Base-by-base conservation (phyloP, 148 eudicot species). In the Suaeda aralocaspica region DNA sequence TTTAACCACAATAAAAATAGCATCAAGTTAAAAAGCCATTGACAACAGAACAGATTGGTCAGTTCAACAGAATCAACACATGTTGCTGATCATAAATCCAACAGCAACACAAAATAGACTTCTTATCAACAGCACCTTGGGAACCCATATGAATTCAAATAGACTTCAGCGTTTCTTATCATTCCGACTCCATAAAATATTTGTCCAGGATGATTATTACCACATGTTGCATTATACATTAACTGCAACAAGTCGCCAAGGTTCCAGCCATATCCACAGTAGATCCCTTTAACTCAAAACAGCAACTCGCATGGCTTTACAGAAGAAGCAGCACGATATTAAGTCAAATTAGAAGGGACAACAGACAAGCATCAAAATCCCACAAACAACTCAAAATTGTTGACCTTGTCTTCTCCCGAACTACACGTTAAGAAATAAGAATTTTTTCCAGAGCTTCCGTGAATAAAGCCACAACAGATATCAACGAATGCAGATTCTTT, bases 11-110 rank as follows among this genome's bases (percentile, higher is more conserved):
- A 16, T 36, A 14, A n/a, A 18, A 11, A 45, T 9, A 46, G 21
- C 56, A 73, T 19, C 15, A n/a, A n/a, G n/a, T 51, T 62, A 41
- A n/a, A 2, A 44, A 57, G 10, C 72, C 59, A 45, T 33, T 67
- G 28, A 48, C 15, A 41, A 67, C 50, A 52, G 29, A 25, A 34
- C 51, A 14, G 50, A 42, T 24, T 30, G 6, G 19, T 57, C 52
- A 31, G 24, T 21, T 41, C 28, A n/a, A n/a, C n/a, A n/a, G n/a
- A n/a, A n/a, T 8, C 55, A 42, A 64, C 4, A 41, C 8, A 8
- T 15, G 34, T 25, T 29, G 63, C 64, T 1, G 57, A 21, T 33
- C 44, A 25, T 14, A 72, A 4, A 71, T 28, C 26, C 21, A 24
- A 3, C 6, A 18, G 62, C 61, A 22, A 52, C 67, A 14, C 22